Conservation (phyloP, 2,329 filamentous ascomycete genomes). For the Didymella pomorum region DNA sequence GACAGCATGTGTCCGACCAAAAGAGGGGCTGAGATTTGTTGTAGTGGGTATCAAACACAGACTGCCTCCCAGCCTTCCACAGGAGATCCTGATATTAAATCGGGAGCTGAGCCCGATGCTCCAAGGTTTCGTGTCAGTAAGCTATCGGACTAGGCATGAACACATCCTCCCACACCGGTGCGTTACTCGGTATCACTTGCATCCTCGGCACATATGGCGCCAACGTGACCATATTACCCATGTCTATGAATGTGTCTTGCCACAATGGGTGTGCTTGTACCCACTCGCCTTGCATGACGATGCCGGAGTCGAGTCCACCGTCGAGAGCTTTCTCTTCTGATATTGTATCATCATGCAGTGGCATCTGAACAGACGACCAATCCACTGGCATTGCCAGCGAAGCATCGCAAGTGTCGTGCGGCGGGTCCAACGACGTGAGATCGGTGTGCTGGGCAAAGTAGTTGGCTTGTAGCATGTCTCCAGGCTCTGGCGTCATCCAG, state of each 20-base stretch:
- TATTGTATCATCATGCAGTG: not conserved
- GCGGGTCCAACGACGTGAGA: not conserved
- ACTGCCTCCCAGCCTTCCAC: too few relatives aligned
- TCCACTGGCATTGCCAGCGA: not conserved
- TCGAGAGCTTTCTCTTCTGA: not conserved
- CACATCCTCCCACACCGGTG: conserved; percentile 54
- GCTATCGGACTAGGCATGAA: conserved; percentile 9
- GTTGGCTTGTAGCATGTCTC: conserved; percentile 26
- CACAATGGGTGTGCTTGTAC: conserved; percentile 18
- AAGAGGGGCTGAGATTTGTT: too few relatives aligned
- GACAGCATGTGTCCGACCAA: too few relatives aligned
- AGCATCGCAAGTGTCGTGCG: not conserved
- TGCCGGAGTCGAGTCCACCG: conserved; percentile 20
- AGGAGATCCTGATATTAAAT: too few relatives aligned
- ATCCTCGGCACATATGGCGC: conserved; percentile 54
- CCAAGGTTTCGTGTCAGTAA: not conserved
- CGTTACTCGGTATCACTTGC: conserved; percentile 27
- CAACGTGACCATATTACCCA: conserved; percentile 31
- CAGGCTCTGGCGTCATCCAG: conserved; percentile 25
- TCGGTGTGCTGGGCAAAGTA: not conserved
- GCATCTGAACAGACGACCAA: not conserved
- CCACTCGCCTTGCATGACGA: conserved; percentile 57
- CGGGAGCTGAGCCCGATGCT: too few relatives aligned
- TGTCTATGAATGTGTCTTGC: conserved; percentile 45
- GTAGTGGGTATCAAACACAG: too few relatives aligned